Percentiles rank a stretch among this genome's conserved stretches.
These are phyloP conservation scores for Eurotiales sp. DNA, from an alignment of 2,329 filamentous ascomycete species.

Conservation along the genomic window DNA sequence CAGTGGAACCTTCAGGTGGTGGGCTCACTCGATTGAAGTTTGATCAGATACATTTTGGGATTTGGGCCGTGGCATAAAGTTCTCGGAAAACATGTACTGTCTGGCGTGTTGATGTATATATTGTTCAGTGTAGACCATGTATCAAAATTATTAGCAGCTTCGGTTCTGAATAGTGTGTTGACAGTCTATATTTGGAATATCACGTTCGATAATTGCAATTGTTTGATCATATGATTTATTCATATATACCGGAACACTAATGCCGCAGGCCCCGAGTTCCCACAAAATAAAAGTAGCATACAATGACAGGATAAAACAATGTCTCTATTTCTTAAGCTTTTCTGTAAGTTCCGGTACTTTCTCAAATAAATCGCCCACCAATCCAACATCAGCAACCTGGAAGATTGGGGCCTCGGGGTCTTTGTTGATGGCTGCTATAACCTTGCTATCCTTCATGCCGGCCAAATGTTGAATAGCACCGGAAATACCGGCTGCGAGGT, in stretches of 20 bases:
- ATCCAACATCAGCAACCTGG: slow-evolving; percentile 91
- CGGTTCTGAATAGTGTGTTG: too few relatives aligned
- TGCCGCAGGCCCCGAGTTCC: not conserved
- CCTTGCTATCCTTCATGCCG: slow-evolving; percentile 99
- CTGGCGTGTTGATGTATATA: too few relatives aligned
- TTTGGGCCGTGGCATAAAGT: too few relatives aligned
- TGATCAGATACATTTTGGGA: too few relatives aligned
- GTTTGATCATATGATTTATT: too few relatives aligned
- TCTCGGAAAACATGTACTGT: too few relatives aligned
- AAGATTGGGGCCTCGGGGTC: slow-evolving; percentile 96
- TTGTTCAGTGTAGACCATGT: too few relatives aligned
- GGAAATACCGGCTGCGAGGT: slow-evolving; percentile 92
- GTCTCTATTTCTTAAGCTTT: slow-evolving; percentile 66
- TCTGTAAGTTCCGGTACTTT: slow-evolving; percentile 94
- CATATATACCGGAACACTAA: not conserved
- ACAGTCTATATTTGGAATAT: too few relatives aligned
- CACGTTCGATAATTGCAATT: too few relatives aligned
- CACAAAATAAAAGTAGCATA: not conserved
- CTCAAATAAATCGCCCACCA: slow-evolving; percentile 93
- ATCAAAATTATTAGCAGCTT: too few relatives aligned
- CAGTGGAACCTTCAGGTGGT: slow-evolving; percentile 9
- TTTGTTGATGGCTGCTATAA: slow-evolving; percentile 98
- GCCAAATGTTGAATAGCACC: slow-evolving; percentile 97
- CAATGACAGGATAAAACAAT: not conserved
- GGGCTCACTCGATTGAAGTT: not conserved